Evolutionary conservation across 192 early-diverging fungal genomes (phyloP).

Genomic region (Coemansia sp.): DNA sequence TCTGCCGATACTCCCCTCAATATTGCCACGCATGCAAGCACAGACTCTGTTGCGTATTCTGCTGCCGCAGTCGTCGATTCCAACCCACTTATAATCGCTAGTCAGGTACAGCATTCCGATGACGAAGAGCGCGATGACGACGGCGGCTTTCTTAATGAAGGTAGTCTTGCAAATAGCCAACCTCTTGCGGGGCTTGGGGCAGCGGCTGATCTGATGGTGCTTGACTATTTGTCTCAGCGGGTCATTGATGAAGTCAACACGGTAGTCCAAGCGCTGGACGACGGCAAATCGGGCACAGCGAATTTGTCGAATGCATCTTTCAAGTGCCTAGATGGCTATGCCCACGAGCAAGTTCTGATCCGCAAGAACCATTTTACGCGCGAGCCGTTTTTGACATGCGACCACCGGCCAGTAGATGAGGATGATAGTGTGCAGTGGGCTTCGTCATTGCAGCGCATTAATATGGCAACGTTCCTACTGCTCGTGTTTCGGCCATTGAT

Average conservation of each 20-base stretch:
- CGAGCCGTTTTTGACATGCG: conserved; percentile 22
- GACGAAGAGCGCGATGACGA: background rate
- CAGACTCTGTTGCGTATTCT: background rate
- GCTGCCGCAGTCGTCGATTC: background rate
- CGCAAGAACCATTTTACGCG: conserved; percentile 45
- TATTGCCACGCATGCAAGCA: background rate
- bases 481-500: conserved; percentile 36
- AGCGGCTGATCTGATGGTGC: conserved; percentile 34
- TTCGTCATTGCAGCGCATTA: conserved; percentile 29
- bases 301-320: background rate
- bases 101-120: background rate
- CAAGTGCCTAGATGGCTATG: conserved; percentile 35
- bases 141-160: background rate
- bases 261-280: conserved; percentile 3
- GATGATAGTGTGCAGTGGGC: conserved; percentile 35
- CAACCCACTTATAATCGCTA: background rate
- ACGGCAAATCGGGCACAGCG: background rate
- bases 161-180: background rate
- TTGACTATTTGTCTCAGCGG: conserved; percentile 44
- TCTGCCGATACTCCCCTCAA: background rate
- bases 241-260: conserved; percentile 25
- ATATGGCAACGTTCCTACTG: conserved; percentile 43
- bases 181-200: conserved; percentile 11
- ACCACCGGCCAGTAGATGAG: conserved; percentile 26
- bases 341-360: conserved; percentile 33